Evolutionary conservation across 2,329 filamentous ascomycete genomes (phyloP).

Genomic region (Colletotrichum endophyticum): DNA sequence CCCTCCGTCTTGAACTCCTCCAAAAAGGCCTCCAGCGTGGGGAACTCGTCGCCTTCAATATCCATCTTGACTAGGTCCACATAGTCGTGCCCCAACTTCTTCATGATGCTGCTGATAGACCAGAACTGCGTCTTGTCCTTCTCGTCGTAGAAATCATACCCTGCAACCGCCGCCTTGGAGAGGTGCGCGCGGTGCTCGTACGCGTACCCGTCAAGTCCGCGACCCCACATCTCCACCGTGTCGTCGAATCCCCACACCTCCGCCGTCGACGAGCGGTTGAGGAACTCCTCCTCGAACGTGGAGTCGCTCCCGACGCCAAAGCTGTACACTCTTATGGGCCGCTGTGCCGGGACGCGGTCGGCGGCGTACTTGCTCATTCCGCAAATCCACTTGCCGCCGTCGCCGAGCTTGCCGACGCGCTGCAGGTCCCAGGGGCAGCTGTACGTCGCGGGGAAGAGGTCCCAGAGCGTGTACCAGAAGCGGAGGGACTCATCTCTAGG

Average conservation of each 20-base stretch:
- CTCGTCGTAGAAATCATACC: not conserved
- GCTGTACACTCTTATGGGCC: slow-evolving; percentile 36
- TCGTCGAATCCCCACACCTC: slow-evolving; percentile 43
- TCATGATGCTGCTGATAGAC: slow-evolving; percentile 36
- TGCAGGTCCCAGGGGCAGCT: slow-evolving; percentile 42
- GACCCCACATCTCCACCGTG: slow-evolving; percentile 33
- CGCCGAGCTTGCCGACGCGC: slow-evolving; percentile 38
- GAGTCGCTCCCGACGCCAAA: slow-evolving; percentile 40
- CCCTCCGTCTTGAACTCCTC: not conserved
- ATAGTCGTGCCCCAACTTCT: slow-evolving; percentile 37
- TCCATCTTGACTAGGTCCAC: slow-evolving; percentile 45
- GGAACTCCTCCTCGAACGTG: slow-evolving; percentile 36
- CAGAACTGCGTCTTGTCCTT: slow-evolving; percentile 22
- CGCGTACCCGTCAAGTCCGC: not conserved
- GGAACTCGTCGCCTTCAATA: slow-evolving; percentile 39
- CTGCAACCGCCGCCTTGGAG: not conserved
- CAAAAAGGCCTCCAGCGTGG: slow-evolving; percentile 13
- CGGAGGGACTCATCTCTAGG: slow-evolving; percentile 18
- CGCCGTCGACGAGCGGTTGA: slow-evolving; percentile 28
- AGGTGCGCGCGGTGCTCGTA: not conserved
- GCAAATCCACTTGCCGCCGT: slow-evolving; percentile 46
- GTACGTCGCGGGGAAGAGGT: slow-evolving; percentile 41
- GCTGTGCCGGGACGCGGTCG: slow-evolving; percentile 21
- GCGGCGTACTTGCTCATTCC: slow-evolving; percentile 38
- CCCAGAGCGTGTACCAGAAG: slow-evolving; percentile 37